These are phyloP conservation scores for Boletus subparvulus DNA, from an alignment of 768 basidiomycete species.

Conservation along the genomic window DNA sequence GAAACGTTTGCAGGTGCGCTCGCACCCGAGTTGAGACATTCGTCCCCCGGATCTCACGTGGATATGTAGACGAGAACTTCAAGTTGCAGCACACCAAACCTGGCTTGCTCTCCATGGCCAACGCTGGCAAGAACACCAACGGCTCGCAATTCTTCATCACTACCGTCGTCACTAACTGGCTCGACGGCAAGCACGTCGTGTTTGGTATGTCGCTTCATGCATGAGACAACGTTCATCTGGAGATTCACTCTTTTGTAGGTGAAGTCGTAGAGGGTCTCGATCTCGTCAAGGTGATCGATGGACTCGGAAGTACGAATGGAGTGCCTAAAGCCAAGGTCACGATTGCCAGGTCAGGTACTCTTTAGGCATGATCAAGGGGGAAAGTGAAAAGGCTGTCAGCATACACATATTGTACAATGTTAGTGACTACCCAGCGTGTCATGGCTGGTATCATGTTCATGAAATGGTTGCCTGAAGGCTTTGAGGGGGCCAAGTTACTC, in stretches of 20 bases:
- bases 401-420: conserved; percentile 2
- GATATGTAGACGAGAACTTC: conserved; percentile 80
- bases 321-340: neutral
- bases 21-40: neutral
- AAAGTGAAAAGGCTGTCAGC: neutral
- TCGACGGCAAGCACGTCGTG: conserved; percentile 13
- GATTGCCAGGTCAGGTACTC: neutral
- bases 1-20: conserved; percentile 56
- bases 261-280: conserved; percentile 2
- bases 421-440: neutral
- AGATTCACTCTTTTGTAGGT: neutral
- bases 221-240: too few relatives aligned
- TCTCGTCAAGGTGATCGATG: neutral
- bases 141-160: conserved; percentile 93
- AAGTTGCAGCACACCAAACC: conserved; percentile 67
- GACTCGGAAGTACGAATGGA: neutral
- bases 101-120: conserved; percentile 76
- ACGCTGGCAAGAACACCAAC: conserved; percentile 80
- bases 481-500: too few relatives aligned
- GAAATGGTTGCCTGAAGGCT: too few relatives aligned
- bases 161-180: conserved; percentile 55
- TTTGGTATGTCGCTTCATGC: conserved; percentile 5
- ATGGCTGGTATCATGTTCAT: neutral
- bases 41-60: conserved; percentile 4
- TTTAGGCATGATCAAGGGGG: neutral